A percentile compares a stretch with the other conserved stretches of the same genome.
phyloP scores from a whole-genome alignment of 192 early-diverging fungal species.

The Linderina pennispora region DNA sequence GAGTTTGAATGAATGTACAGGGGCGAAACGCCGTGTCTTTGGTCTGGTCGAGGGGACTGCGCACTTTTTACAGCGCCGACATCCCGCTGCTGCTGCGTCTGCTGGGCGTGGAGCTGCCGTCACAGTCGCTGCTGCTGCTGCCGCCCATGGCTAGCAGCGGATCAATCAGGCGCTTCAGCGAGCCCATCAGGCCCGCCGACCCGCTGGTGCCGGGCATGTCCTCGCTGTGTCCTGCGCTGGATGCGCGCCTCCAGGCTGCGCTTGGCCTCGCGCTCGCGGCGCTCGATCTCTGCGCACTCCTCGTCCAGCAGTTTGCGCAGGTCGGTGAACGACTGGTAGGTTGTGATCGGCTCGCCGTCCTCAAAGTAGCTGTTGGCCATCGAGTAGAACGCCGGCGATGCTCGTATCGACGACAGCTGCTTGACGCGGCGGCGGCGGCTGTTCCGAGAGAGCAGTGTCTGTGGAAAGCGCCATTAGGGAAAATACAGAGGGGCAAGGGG shows the following conservation, averaged over 20 bases:
- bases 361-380: too few species aligned
- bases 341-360: too few species aligned
- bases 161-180: slow-evolving; percentile 37
- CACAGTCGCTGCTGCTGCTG: slow-evolving; percentile 6
- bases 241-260: slow-evolving; percentile 22
- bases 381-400: too few species aligned
- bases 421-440: slow-evolving; percentile 32
- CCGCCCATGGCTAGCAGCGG: slow-evolving; percentile 26
- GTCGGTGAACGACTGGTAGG: slow-evolving; percentile 44
- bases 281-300: slow-evolving; percentile 46
- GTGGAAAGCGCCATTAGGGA: not conserved
- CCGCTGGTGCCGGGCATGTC: slow-evolving; percentile 19
- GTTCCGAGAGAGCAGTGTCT: slow-evolving; percentile 2
- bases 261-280: slow-evolving; percentile 29
- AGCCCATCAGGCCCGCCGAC: slow-evolving; percentile 20
- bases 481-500: too few species aligned
- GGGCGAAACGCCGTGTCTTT: too few species aligned
- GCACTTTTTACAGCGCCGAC: too few species aligned
- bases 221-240: slow-evolving; percentile 39
- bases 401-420: slow-evolving; percentile 40
- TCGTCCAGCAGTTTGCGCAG: slow-evolving; percentile 35
- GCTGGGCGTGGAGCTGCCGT: too few species aligned
- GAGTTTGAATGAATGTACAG: too few species aligned
- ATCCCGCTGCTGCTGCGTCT: too few species aligned
- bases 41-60: too few species aligned